Conservation (phyloP, 202 grass and related monocot genomes). For the Panicum hallii region DNA sequence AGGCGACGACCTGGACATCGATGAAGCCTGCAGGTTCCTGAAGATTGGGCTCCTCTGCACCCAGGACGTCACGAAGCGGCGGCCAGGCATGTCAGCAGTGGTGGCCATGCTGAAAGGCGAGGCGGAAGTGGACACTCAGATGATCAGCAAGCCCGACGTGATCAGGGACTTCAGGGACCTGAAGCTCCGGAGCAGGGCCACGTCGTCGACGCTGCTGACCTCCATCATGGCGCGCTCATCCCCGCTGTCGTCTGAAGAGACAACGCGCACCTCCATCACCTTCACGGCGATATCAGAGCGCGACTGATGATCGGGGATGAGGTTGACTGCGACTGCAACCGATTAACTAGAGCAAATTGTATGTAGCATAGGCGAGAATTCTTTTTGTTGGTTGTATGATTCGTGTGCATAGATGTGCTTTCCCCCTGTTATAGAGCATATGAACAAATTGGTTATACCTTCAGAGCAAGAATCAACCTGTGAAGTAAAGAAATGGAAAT, state of each 20-base stretch:
- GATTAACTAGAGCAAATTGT: slow-evolving; percentile 23
- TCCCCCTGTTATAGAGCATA: not conserved
- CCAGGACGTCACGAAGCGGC: slow-evolving; percentile 63
- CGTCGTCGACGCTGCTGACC: slow-evolving; percentile 50
- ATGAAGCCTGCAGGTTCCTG: slow-evolving; percentile 80
- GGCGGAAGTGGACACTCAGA: slow-evolving; percentile 49
- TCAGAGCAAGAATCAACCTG: slow-evolving; percentile 6
- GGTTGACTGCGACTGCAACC: not conserved
- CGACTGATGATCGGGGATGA: slow-evolving; percentile 27
- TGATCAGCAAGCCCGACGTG: slow-evolving; percentile 71
- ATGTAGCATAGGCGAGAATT: slow-evolving; percentile 34
- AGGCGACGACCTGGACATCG: slow-evolving; percentile 52
- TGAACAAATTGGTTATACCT: not conserved
- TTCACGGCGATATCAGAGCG: slow-evolving; percentile 72
- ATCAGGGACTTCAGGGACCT: slow-evolving; percentile 78
- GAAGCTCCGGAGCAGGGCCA: slow-evolving; percentile 55
- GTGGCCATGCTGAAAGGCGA: slow-evolving; percentile 69
- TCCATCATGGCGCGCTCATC: slow-evolving; percentile 52
- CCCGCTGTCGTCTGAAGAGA: slow-evolving; percentile 51
- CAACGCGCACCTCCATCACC: slow-evolving; percentile 71
- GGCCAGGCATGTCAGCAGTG: slow-evolving; percentile 66
- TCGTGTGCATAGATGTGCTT: slow-evolving; percentile 27
- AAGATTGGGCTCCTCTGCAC: slow-evolving; percentile 83
- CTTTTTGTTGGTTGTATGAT: slow-evolving; percentile 14
- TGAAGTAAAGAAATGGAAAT: slow-evolving; percentile 14